Percentiles rank a stretch among this genome's conserved stretches.
Evolutionary conservation across 352 stramenopile species (phyloP).

Genomic region (Phytophthora constricta): DNA sequence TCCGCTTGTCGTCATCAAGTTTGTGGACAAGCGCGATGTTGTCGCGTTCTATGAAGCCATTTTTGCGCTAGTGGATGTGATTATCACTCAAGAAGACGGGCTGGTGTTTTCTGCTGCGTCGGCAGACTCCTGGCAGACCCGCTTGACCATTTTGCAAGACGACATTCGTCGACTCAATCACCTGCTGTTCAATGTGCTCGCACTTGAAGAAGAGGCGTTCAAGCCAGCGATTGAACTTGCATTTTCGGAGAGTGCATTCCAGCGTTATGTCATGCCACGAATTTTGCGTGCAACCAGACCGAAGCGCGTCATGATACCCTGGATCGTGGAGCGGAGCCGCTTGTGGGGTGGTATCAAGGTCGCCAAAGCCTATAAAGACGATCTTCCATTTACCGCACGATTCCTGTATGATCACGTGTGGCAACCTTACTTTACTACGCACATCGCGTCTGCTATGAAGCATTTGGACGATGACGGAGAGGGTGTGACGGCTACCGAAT

Average conservation of each 20-base stretch:
- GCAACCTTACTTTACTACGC: slow-evolving; percentile 71
- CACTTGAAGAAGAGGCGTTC: slow-evolving; percentile 69
- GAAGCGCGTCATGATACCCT: slow-evolving; percentile 77
- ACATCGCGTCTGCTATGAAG: slow-evolving; percentile 80
- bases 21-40: slow-evolving; percentile 70
- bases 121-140: slow-evolving; percentile 51
- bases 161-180: slow-evolving; percentile 81
- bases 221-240: slow-evolving; percentile 64
- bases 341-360: slow-evolving; percentile 71
- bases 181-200: slow-evolving; percentile 68
- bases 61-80: slow-evolving; percentile 62
- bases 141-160: slow-evolving; percentile 57
- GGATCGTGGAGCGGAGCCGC: slow-evolving; percentile 81
- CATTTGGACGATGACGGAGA: slow-evolving; percentile 55
- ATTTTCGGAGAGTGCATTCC: slow-evolving; percentile 77
- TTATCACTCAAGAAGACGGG: slow-evolving; percentile 60
- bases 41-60: slow-evolving; percentile 68
- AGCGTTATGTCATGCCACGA: slow-evolving; percentile 77
- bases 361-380: slow-evolving; percentile 69
- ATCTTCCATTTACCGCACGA: slow-evolving; percentile 74
- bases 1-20: slow-evolving; percentile 68
- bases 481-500: slow-evolving; percentile 35
- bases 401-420: slow-evolving; percentile 86
- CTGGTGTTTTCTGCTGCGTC: slow-evolving; percentile 59
- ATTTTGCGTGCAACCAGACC: slow-evolving; percentile 70